Percentiles rank a stretch among this genome's conserved stretches.
phyloP scores from a whole-genome alignment of 805 yeast species.

The Phaffomyces antillensis region DNA sequence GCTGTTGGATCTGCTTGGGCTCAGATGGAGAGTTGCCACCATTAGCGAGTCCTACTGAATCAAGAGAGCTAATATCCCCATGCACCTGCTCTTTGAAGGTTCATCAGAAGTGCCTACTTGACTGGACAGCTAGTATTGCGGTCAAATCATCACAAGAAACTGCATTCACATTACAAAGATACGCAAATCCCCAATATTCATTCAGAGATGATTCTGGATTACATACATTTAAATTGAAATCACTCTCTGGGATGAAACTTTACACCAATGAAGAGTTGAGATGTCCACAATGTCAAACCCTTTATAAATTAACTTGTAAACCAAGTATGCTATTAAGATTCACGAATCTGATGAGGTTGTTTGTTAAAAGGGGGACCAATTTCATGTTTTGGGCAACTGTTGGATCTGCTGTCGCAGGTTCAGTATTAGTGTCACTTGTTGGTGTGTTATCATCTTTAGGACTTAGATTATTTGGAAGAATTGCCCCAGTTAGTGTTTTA shows the following conservation, averaged over 20 bases:
- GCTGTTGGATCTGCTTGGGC: slow-evolving; percentile 17
- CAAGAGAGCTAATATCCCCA: slow-evolving; percentile 30
- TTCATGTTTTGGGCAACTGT: slow-evolving; percentile 6
- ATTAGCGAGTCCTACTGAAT: slow-evolving; percentile 20
- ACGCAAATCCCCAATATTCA: not conserved
- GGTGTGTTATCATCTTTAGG: slow-evolving; percentile 24
- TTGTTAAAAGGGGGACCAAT: slow-evolving; percentile 3
- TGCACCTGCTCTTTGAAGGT: slow-evolving; percentile 32
- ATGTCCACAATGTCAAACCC: slow-evolving; percentile 33
- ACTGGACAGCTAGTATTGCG: slow-evolving; percentile 29
- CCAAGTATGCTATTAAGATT: slow-evolving; percentile 10
- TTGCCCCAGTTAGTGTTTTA: slow-evolving; percentile 29
- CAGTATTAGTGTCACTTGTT: slow-evolving; percentile 17
- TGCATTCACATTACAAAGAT: not conserved
- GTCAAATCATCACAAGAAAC: slow-evolving; percentile 4
- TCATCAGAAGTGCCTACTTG: slow-evolving; percentile 30
- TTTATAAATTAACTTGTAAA: slow-evolving; percentile 22
- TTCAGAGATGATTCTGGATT: not conserved
- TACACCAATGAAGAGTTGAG: slow-evolving; percentile 13
- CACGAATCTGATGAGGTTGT: slow-evolving; percentile 14
- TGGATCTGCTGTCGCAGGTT: slow-evolving; percentile 16
- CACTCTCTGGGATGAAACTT: slow-evolving; percentile 3
- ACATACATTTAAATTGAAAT: slow-evolving; percentile 1
- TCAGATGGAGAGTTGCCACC: slow-evolving; percentile 12
- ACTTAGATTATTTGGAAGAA: slow-evolving; percentile 16